Evolutionary conservation across 1,284 basidiomycete genomes (phyloP).

Genomic region (Ceratobasidium sp.): DNA sequence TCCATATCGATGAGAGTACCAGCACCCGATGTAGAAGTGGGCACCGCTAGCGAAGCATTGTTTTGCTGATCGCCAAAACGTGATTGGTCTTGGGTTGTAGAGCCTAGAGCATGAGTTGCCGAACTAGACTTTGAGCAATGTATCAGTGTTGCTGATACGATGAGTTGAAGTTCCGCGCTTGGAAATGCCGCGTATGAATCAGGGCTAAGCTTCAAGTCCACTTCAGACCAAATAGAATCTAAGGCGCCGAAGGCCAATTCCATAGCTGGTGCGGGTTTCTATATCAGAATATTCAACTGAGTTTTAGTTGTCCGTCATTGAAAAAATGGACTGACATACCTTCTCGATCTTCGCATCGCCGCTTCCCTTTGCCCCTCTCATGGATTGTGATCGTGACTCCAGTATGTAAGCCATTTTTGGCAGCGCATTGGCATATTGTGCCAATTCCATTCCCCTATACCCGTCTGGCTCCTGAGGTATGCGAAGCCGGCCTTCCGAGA

Average conservation of each 20-base stretch:
- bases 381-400: no score
- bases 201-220: background rate
- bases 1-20: background rate
- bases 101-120: background rate
- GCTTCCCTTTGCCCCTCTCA: background rate
- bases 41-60: no score
- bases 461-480: background rate
- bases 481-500: background rate
- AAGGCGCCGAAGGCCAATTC: background rate
- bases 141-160: background rate
- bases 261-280: background rate
- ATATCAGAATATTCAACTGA: background rate
- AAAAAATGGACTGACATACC: no score
- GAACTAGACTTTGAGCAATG: no score
- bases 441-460: background rate
- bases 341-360: background rate
- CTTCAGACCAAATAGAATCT: background rate
- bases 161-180: constrained; percentile 1
- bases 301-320: no score
- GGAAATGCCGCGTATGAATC: background rate
- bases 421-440: background rate
- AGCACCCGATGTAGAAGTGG: no score
- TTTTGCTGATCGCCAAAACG: no score
- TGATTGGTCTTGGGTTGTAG: no score
- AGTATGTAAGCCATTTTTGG: background rate